Evolutionary conservation across 2,329 filamentous ascomycete genomes (phyloP).

Genomic region (Periconia macrospinosa): DNA sequence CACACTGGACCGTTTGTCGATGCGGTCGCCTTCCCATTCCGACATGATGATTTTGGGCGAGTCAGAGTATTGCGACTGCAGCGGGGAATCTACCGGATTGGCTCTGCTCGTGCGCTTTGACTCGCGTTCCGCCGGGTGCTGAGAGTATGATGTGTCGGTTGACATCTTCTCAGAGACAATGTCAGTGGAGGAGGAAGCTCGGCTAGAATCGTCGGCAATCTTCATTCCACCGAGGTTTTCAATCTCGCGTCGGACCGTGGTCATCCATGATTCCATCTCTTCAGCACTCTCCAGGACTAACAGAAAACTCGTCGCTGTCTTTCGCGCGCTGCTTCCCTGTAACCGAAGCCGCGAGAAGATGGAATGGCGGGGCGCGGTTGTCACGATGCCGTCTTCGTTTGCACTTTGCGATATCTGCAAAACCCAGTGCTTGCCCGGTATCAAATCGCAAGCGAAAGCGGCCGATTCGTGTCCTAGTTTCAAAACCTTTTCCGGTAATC

Average conservation of each 20-base stretch:
- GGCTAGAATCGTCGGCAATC: slow-evolving; percentile 29
- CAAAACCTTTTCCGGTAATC: slow-evolving; percentile 73
- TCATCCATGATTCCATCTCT: slow-evolving; percentile 78
- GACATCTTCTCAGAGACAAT: slow-evolving; percentile 25
- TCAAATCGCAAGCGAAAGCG: slow-evolving; percentile 77
- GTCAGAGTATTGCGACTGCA: slow-evolving; percentile 29
- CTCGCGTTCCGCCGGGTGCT: slow-evolving; percentile 41
- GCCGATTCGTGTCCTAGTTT: slow-evolving; percentile 74
- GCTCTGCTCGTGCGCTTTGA: slow-evolving; percentile 30
- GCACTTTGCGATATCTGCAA: slow-evolving; percentile 71
- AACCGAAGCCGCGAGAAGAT: slow-evolving; percentile 68
- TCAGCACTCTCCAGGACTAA: slow-evolving; percentile 73
- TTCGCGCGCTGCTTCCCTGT: slow-evolving; percentile 56
- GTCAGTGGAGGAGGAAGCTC: slow-evolving; percentile 32
- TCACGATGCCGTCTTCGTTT: slow-evolving; percentile 57
- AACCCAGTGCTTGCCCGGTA: slow-evolving; percentile 80
- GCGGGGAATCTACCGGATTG: slow-evolving; percentile 40
- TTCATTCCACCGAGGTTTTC: slow-evolving; percentile 70
- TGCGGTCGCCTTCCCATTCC: slow-evolving; percentile 33
- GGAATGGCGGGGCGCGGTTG: slow-evolving; percentile 54
- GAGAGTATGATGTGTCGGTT: slow-evolving; percentile 37
- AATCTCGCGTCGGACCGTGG: slow-evolving; percentile 68
- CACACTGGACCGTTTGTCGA: slow-evolving; percentile 28
- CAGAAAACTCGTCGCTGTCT: slow-evolving; percentile 65
- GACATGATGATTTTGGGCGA: slow-evolving; percentile 34